A percentile compares a stretch with the other conserved stretches of the same genome.
Conservation (phyloP, 768 basidiomycete species). For the Suillus placidus region DNA sequence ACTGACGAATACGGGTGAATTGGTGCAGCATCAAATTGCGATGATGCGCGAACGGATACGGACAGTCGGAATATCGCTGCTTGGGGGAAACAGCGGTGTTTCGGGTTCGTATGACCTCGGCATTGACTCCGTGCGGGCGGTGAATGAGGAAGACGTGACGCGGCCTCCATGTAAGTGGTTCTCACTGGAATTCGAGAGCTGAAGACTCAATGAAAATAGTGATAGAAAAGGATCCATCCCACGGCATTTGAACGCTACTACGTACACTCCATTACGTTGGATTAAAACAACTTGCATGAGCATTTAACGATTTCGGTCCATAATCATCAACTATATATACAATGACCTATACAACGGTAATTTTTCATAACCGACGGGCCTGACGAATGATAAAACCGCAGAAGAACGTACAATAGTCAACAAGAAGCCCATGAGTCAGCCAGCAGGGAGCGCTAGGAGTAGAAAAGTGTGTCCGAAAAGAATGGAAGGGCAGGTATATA, state of each 20-base stretch:
- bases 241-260: constrained; percentile 20
- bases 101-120: constrained; percentile 82
- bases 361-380: constrained; percentile 14
- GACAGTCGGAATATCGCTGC: constrained; percentile 82
- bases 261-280: neutral
- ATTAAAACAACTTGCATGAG: constrained; percentile 13
- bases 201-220: constrained; percentile 14
- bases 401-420: constrained; percentile 12
- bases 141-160: constrained; percentile 69
- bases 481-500: constrained; percentile 2
- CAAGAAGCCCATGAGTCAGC: constrained; percentile 14
- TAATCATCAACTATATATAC: constrained; percentile 31
- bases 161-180: constrained; percentile 32
- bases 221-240: constrained; percentile 30
- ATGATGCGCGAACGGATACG: constrained; percentile 79
- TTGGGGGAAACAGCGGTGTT: constrained; percentile 80
- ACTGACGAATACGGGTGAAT: constrained; percentile 71
- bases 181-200: constrained; percentile 2
- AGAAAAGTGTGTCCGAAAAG: constrained; percentile 14
- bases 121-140: constrained; percentile 78
- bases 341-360: constrained; percentile 14
- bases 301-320: constrained; percentile 12
- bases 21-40: constrained; percentile 67
- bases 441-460: constrained; percentile 6
- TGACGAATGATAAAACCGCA: constrained; percentile 7